Conservation (phyloP, 176 grass and related monocot species). For the Aegilops longissima region DNA sequence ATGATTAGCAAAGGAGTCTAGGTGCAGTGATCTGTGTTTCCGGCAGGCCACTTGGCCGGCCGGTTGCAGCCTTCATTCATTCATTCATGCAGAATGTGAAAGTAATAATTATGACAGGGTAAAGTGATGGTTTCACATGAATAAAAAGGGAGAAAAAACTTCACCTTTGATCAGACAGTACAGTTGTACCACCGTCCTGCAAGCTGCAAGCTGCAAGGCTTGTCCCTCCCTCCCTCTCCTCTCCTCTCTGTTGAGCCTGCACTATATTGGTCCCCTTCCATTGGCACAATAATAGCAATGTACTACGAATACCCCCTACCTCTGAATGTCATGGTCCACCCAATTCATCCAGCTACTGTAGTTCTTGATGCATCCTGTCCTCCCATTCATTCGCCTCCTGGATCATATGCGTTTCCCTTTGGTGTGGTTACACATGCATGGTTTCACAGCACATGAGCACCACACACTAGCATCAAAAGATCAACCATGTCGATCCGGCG, state of each 20-base stretch:
- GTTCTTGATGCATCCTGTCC: neutral
- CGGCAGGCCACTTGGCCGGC: neutral
- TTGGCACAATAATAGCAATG: conserved; percentile 58
- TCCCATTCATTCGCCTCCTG: neutral
- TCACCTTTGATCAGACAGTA: conserved; percentile 20
- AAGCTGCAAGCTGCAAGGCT: conserved; percentile 30
- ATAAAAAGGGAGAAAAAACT: neutral
- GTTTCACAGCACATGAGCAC: neutral
- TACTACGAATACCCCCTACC: conserved; percentile 31
- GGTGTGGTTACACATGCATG: neutral
- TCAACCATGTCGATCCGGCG: neutral
- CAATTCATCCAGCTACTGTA: neutral
- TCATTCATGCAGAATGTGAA: neutral
- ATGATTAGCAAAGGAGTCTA: neutral
- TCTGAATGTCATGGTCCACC: neutral
- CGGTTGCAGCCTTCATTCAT: neutral
- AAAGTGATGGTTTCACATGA: conserved; percentile 12
- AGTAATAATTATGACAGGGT: neutral
- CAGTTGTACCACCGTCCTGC: conserved; percentile 18
- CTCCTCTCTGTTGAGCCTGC: neutral
- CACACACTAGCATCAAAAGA: neutral
- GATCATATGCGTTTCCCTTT: neutral
- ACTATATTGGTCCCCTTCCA: conserved; percentile 37
- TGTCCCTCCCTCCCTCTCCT: neutral
- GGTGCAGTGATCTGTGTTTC: neutral